Evolutionary conservation across 2,329 filamentous ascomycete genomes (phyloP).

Genomic region (Beauveria scarabaeidicola): DNA sequence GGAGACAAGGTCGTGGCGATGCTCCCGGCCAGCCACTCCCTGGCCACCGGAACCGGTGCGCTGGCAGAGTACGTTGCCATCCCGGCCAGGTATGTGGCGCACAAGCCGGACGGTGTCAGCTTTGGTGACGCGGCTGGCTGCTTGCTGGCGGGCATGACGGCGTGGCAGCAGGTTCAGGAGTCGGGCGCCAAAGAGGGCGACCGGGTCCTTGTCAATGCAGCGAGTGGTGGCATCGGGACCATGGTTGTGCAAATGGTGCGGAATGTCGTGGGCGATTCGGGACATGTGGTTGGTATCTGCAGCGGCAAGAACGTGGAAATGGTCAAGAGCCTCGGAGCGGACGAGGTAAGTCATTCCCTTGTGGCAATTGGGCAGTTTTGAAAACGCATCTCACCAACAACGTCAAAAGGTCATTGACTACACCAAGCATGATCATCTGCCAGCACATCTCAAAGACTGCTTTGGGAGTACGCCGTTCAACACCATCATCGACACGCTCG

Average conservation of each 20-base stretch:
- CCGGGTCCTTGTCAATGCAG: constrained; percentile 40
- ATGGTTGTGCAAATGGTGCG: constrained; percentile 36
- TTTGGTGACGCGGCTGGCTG: constrained; percentile 29
- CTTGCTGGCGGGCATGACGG: constrained; percentile 30
- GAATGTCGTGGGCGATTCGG: constrained; percentile 29
- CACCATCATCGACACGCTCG: constrained; percentile 41
- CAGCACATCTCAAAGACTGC: constrained; percentile 23
- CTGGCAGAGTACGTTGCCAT: constrained; percentile 32
- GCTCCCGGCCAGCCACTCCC: constrained; percentile 25
- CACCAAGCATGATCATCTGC: constrained; percentile 26
- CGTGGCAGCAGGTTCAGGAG: constrained; percentile 28
- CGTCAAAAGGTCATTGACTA: constrained; percentile 32
- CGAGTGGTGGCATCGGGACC: constrained; percentile 41
- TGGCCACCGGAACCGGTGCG: constrained; percentile 29
- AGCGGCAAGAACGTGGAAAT: constrained; percentile 37
- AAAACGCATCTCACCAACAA: not conserved
- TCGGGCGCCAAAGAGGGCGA: constrained; percentile 30
- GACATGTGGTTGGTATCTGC: constrained; percentile 39
- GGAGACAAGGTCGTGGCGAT: constrained; percentile 31
- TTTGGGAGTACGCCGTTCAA: constrained; percentile 29
- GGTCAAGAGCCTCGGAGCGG: constrained; percentile 38
- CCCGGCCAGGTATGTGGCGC: constrained; percentile 24
- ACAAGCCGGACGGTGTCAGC: constrained; percentile 22
- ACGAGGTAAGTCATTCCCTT: constrained; percentile 28
- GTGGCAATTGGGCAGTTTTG: no score